phyloP scores from a whole-genome alignment of 2,329 filamentous ascomycete genomes.

The Thermoascus crustaceus region DNA sequence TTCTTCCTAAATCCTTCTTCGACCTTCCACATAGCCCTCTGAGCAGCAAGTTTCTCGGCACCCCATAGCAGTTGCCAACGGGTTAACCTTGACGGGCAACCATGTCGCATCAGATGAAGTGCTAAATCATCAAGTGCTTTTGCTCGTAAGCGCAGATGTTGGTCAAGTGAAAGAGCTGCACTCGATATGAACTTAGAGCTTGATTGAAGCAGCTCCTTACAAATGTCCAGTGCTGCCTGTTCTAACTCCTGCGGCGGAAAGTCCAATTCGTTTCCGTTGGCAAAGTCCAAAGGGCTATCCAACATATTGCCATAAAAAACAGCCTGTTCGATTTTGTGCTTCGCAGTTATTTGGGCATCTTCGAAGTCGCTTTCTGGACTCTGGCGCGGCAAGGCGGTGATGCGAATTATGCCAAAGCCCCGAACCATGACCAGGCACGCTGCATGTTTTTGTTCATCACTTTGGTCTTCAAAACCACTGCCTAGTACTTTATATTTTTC shows the following conservation, averaged over 20 bases:
- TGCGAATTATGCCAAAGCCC: conserved; percentile 50
- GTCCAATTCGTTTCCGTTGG: conserved; percentile 55
- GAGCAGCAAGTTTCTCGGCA: conserved; percentile 82
- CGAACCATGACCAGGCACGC: conserved; percentile 48
- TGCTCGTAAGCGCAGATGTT: conserved; percentile 66
- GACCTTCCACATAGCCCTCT: conserved; percentile 67
- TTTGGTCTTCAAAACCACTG: conserved; percentile 38
- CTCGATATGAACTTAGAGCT: conserved; percentile 65
- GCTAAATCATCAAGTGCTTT: conserved; percentile 69
- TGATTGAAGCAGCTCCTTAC: conserved; percentile 72
- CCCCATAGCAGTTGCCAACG: conserved; percentile 80
- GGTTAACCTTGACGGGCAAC: conserved; percentile 53
- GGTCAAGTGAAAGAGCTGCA: conserved; percentile 66
- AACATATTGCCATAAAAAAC: conserved; percentile 81
- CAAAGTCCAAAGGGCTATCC: conserved; percentile 82
- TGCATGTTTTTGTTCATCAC: conserved; percentile 29
- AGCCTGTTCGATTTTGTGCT: conserved; percentile 86
- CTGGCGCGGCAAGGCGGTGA: conserved; percentile 35
- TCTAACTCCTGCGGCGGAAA: conserved; percentile 67
- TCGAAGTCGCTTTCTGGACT: conserved; percentile 42
- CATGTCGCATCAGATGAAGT: conserved; percentile 57
- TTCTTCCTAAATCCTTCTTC: conserved; percentile 62
- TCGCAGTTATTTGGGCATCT: conserved; percentile 58
- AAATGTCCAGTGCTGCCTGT: conserved; percentile 68
- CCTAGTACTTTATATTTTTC: conserved; percentile 44